Evolutionary conservation across 2,329 filamentous ascomycete species (phyloP), one percentile per base, ranked within the genome.

Genomic region (Aspergillus persii): DNA sequence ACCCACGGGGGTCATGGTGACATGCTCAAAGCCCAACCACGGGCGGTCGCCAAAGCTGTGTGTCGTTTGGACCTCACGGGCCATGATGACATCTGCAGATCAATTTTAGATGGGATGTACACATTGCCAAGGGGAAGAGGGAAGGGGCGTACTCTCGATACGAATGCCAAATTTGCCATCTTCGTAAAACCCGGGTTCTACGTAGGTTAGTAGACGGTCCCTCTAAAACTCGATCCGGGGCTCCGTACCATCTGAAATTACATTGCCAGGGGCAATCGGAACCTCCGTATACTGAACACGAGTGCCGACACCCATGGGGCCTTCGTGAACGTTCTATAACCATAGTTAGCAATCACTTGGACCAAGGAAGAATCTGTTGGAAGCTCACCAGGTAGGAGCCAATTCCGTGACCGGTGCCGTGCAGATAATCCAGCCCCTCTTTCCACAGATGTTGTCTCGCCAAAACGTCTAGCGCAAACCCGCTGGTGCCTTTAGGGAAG

Each of bases 1-100:
- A 78, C 94, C 97, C 77, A 96, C 92, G 0, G 95, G 95, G 18
- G 94, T 92, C 92, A 99, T 92, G 0, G 95, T 99, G 65, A 98
- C 92, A 75, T 96, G 91, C 79, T 99, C 94, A 67, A 99, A 99
- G 3, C 93, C 92, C 39, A 98, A 81, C 78, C 91, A 99, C 2
- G 93, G 89, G 79, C 96, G 96, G 68, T 96, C 94, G 23, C 93
- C 94, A 71, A 98, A 98, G 39, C 88, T 86, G 76, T 96, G 85
- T 62, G 88, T 88, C 4, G 94, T 96, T 76, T 93, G 82, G n/a
- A 90, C 89, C 73, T 97, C 92, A 65, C 86, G 89, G 31, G 96
- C 92, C 82, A 98, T 89, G 64, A 96, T 86, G 69, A 99, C 87
- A 74, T 99, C 80, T 83, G 63, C 15, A 58, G 54, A 48, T 31